These are phyloP conservation scores for Aphanomyces cochlioides DNA, from an alignment of 352 stramenopile genomes.

Conservation along the genomic window DNA sequence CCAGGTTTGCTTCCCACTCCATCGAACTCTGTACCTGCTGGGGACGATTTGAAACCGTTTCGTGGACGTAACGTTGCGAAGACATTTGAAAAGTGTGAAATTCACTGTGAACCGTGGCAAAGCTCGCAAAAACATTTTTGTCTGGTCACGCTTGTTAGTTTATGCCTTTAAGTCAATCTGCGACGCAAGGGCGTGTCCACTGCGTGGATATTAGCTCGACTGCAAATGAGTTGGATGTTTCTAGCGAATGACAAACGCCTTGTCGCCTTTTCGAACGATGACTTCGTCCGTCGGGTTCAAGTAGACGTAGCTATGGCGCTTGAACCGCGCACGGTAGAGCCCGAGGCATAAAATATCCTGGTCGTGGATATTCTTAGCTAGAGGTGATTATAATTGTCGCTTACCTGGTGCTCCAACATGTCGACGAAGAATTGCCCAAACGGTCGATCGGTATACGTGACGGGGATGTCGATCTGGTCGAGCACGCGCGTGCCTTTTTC, in stretches of 20 bases:
- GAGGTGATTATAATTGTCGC: not conserved
- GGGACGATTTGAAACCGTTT: too few species aligned
- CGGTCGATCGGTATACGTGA: slow-evolving; percentile 53
- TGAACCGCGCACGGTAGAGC: slow-evolving; percentile 46
- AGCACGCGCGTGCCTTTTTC: slow-evolving; percentile 32
- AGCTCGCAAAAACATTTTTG: too few species aligned
- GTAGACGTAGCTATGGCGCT: slow-evolving; percentile 50
- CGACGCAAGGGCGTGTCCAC: too few species aligned
- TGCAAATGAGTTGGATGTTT: too few species aligned
- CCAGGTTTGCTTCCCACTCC: slow-evolving; percentile 75
- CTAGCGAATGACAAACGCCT: slow-evolving; percentile 57
- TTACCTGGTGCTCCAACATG: slow-evolving; percentile 42
- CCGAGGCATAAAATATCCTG: slow-evolving; percentile 57
- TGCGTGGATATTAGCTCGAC: too few species aligned
- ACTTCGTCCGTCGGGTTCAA: slow-evolving; percentile 51
- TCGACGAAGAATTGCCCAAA: slow-evolving; percentile 58
- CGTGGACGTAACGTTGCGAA: too few species aligned
- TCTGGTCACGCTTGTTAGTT: too few species aligned
- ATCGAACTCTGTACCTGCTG: slow-evolving; percentile 31
- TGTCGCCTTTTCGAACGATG: slow-evolving; percentile 52
- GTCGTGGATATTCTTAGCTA: slow-evolving; percentile 16
- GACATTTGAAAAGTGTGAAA: too few species aligned
- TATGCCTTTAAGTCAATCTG: too few species aligned
- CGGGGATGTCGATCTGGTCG: slow-evolving; percentile 51
- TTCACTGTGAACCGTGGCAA: too few species aligned